Conservation (phyloP, 345 rosid genomes). For the Acer saccharum region DNA sequence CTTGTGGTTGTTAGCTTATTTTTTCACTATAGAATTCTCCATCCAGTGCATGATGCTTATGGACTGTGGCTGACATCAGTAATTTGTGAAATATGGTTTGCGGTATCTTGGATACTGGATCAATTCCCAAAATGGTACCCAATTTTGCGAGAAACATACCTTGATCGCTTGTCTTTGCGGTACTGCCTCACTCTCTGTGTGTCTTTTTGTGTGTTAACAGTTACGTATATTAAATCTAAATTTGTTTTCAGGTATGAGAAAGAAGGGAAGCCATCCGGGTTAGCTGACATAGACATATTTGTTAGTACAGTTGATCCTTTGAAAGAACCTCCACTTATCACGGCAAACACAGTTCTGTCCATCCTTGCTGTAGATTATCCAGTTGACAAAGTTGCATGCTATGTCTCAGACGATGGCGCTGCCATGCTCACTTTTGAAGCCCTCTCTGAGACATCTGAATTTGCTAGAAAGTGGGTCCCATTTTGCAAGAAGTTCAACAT, state of each 20-base stretch:
- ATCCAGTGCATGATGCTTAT: constrained; percentile 81
- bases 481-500: constrained; percentile 77
- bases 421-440: constrained; percentile 98
- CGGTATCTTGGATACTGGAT: constrained; percentile 92
- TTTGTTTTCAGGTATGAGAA: constrained; percentile 66
- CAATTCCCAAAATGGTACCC: constrained; percentile 93
- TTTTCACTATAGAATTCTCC: constrained; percentile 86
- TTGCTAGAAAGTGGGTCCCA: constrained; percentile 94
- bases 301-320: constrained; percentile 92
- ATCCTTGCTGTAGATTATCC: constrained; percentile 93
- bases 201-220: neutral
- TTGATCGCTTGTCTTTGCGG: constrained; percentile 78
- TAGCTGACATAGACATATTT: constrained; percentile 72
- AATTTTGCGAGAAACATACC: constrained; percentile 80
- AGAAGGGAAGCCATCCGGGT: constrained; percentile 69
- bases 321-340: constrained; percentile 93
- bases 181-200: constrained; percentile 6
- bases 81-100: constrained; percentile 95
- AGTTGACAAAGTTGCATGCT: constrained; percentile 83
- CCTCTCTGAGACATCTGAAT: constrained; percentile 86
- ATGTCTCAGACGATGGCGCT: constrained; percentile 95
- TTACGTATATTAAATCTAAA: neutral
- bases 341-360: constrained; percentile 93
- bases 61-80: constrained; percentile 82
- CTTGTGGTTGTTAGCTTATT: constrained; percentile 75